These are phyloP conservation scores for Nemania diffusa DNA, from an alignment of 2,329 filamentous ascomycete genomes.

Conservation along the genomic window DNA sequence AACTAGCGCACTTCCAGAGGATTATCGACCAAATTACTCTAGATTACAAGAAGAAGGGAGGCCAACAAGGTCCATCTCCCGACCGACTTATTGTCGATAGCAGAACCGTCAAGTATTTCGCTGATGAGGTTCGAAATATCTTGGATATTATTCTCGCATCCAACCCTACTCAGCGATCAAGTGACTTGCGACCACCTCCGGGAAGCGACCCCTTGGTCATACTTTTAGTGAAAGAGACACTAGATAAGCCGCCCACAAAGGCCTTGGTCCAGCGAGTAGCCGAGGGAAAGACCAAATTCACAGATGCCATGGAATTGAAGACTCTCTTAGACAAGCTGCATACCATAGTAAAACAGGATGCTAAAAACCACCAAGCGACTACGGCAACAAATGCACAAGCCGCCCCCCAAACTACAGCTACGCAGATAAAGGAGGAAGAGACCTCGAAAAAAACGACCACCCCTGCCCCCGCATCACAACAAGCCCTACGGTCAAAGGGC, in stretches of 20 bases:
- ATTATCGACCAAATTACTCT: conserved; percentile 82
- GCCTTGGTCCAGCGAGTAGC: conserved; percentile 66
- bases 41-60: conserved; percentile 64
- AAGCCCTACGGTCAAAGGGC: conserved; percentile 69
- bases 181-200: conserved; percentile 62
- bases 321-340: conserved; percentile 61
- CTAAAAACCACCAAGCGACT: conserved; percentile 39
- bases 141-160: conserved; percentile 68
- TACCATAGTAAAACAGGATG: conserved; percentile 54
- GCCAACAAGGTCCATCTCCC: conserved; percentile 63
- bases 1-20: conserved; percentile 79
- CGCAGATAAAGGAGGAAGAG: conserved; percentile 49
- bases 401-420: conserved; percentile 42
- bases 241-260: conserved; percentile 62
- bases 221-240: conserved; percentile 64
- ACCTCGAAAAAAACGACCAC: conserved; percentile 47
- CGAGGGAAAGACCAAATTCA: conserved; percentile 60
- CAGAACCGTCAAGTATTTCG: conserved; percentile 68
- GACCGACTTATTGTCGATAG: conserved; percentile 66
- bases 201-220: conserved; percentile 67
- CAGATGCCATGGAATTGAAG: conserved; percentile 66
- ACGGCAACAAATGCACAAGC: conserved; percentile 17
- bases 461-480: conserved; percentile 52
- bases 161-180: conserved; percentile 66
- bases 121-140: conserved; percentile 67